phyloP scores from a whole-genome alignment of 345 rosid species.

The Trapa incisa region DNA sequence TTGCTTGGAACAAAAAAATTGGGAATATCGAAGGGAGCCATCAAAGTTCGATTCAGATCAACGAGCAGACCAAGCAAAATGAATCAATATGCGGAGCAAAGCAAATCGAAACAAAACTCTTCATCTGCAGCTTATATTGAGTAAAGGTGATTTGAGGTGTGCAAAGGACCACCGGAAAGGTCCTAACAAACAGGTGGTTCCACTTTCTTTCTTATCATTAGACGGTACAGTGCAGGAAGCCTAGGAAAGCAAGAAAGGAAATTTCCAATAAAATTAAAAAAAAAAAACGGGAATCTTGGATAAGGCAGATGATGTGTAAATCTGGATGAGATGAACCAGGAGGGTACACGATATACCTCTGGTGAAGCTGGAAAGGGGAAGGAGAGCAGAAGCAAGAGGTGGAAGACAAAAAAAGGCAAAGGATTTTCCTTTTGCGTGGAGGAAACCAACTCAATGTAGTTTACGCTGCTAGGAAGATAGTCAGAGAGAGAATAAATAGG shows the following conservation, averaged over 20 bases:
- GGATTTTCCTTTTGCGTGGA: slow-evolving; percentile 15
- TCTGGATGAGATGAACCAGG: background rate
- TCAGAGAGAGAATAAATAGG: background rate
- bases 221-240: slow-evolving; percentile 11
- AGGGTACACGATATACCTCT: background rate
- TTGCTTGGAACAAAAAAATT: background rate
- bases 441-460: slow-evolving; percentile 17
- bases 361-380: background rate
- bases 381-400: background rate
- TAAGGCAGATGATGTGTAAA: background rate
- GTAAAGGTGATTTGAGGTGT: slow-evolving; percentile 9
- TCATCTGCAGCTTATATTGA: background rate
- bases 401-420: background rate
- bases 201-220: background rate
- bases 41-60: slow-evolving; percentile 23
- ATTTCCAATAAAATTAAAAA: background rate
- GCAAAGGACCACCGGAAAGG: slow-evolving; percentile 5
- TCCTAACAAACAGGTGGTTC: slow-evolving; percentile 2
- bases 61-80: slow-evolving; percentile 8
- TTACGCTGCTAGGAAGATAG: background rate
- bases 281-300: background rate
- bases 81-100: background rate
- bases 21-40: slow-evolving; percentile 15
- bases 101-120: background rate
- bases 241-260: slow-evolving; percentile 8